Conservation (phyloP, 129 eudicot genomes). For the Chrysanthemum lavandulifolium region DNA sequence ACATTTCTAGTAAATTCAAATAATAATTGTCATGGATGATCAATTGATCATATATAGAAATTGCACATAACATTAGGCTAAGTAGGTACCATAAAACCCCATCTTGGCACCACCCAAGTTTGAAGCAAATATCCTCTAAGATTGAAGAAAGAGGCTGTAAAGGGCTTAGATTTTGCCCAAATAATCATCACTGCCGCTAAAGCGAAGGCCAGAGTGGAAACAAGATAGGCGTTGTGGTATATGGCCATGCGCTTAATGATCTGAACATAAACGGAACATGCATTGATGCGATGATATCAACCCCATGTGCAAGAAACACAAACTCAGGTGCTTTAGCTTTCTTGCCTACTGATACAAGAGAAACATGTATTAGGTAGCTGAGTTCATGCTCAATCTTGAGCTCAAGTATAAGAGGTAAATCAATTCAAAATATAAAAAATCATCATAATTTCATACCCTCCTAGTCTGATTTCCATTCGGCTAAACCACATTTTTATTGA, state of each 20-base stretch:
- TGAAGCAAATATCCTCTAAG: constrained; percentile 62
- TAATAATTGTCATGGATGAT: too few relatives aligned
- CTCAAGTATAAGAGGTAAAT: too few relatives aligned
- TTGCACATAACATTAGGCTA: too few relatives aligned
- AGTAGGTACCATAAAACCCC: constrained; percentile 62
- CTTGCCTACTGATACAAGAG: constrained; percentile 31
- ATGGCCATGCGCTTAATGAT: constrained; percentile 69
- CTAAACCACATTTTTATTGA: too few relatives aligned
- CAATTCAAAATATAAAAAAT: too few relatives aligned
- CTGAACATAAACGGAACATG: constrained; percentile 61
- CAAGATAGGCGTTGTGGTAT: constrained; percentile 38
- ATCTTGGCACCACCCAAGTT: constrained; percentile 72
- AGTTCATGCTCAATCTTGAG: background rate
- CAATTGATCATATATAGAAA: background rate
- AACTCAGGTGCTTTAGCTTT: constrained; percentile 70
- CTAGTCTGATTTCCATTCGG: too few relatives aligned
- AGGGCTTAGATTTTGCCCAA: constrained; percentile 71
- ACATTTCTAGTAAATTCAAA: too few relatives aligned
- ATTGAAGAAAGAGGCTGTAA: constrained; percentile 47
- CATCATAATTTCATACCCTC: too few relatives aligned
- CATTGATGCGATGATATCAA: constrained; percentile 63
- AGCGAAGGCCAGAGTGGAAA: constrained; percentile 60
- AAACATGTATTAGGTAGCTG: constrained; percentile 6
- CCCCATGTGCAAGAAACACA: constrained; percentile 84
- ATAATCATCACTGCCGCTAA: constrained; percentile 49